phyloP scores from a whole-genome alignment of 1,284 basidiomycete species.

The Ganoderma meredithae region DNA sequence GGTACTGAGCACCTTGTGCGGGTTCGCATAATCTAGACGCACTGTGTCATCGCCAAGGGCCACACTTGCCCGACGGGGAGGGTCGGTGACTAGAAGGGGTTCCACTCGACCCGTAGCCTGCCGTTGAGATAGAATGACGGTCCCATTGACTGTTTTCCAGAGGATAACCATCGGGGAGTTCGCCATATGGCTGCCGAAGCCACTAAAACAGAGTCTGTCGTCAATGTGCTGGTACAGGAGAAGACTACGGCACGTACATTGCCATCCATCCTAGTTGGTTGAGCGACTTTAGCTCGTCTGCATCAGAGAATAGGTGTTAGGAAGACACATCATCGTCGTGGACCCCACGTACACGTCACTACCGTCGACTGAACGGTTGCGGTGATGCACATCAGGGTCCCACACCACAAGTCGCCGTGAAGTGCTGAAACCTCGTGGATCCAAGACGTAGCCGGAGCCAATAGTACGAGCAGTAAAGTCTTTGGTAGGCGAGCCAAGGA shows the following conservation, averaged over 20 bases:
- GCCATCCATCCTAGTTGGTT: constrained; percentile 62
- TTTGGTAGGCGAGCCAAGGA: constrained; percentile 27
- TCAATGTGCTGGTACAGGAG: not conserved
- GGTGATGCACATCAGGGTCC: constrained; percentile 53
- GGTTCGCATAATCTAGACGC: constrained; percentile 22
- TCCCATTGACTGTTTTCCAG: constrained; percentile 53
- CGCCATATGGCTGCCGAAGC: constrained; percentile 61
- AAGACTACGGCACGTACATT: constrained; percentile 45
- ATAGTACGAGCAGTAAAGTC: constrained; percentile 18
- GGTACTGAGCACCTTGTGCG: constrained; percentile 6
- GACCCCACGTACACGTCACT: constrained; percentile 51
- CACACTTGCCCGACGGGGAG: constrained; percentile 33
- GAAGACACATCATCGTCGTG: not conserved
- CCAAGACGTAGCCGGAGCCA: constrained; percentile 15
- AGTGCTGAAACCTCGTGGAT: constrained; percentile 35
- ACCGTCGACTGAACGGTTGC: constrained; percentile 50
- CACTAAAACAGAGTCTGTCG: constrained; percentile 43
- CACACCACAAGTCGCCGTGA: constrained; percentile 52
- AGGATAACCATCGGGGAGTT: constrained; percentile 49
- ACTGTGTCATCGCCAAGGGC: constrained; percentile 28
- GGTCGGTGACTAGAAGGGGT: constrained; percentile 30
- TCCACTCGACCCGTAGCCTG: constrained; percentile 42
- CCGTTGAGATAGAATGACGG: constrained; percentile 53
- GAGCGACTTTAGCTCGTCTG: constrained; percentile 55
- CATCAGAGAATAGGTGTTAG: constrained; percentile 6